Evolutionary conservation across 305 asterid species (phyloP).

Genomic region (Fraxinus sp.): DNA sequence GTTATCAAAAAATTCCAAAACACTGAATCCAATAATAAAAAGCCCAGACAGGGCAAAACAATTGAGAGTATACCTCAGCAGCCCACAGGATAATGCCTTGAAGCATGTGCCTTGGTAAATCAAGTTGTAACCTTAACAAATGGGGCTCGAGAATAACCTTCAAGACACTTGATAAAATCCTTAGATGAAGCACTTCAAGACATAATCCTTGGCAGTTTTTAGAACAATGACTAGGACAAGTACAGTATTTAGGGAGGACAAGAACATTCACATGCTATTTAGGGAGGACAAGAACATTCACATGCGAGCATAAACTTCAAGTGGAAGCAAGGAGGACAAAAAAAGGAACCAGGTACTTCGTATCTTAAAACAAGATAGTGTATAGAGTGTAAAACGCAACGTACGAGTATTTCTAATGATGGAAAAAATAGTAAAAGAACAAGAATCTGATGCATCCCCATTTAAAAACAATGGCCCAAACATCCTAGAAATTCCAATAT

Average conservation of each 20-base stretch:
- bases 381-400: not conserved
- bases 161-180: not conserved
- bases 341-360: not conserved
- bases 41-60: not conserved
- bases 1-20: not conserved
- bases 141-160: not conserved
- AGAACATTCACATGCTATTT: not conserved
- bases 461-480: not conserved
- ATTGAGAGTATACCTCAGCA: not conserved
- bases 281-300: not conserved
- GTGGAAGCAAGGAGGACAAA: not conserved
- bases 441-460: not conserved
- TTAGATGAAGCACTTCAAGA: not conserved
- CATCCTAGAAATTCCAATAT: not conserved
- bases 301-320: not conserved
- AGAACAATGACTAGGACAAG: not conserved
- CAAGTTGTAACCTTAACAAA: not conserved
- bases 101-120: not conserved
- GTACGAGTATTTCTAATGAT: not conserved
- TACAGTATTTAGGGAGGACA: not conserved
- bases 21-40: not conserved
- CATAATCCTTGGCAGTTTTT: not conserved
- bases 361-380: not conserved
- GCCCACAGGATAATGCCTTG: not conserved
- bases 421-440: not conserved